Base-by-base conservation (phyloP, 257 asterid genomes). In the Solanum verrucosum region DNA sequence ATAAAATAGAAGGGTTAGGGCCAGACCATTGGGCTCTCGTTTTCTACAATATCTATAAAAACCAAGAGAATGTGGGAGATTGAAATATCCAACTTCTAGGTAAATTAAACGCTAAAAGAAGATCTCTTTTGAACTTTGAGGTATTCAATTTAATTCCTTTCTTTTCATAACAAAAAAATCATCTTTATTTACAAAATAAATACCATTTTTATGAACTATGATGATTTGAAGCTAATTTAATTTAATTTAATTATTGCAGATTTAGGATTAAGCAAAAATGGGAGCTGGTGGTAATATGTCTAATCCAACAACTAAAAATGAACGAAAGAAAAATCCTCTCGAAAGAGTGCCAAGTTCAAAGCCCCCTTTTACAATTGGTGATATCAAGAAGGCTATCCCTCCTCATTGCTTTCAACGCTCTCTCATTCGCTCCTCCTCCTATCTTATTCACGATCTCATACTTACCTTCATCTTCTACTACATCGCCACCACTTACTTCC, bases 351-450 rank as follows among this genome's bases (percentile, higher is more conserved):
- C 88, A 49, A 13, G 25, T 71, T 67, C 88, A 4, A 87, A 87
- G 38, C 88, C 88, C 6, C 88, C 86, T 5, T 87, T 87, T 83
- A 75, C 88, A 0, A 1, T 87, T 60, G 14, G 44, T 38, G 88
- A 87, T 29, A 38, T 87, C 46, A 87, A 87, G 74, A 86, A 75
- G 49, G 77, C 60, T 38, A 87, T 87, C 60, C 88, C 88, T 34
- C 63, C 88, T 10, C 88, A 87, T 10, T 87, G 88, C 78, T 72
- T 72, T 34, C 14, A 33, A 1, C 42, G 44, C 0, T 33, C 44
- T 33, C 44, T 72, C 44, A 1, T 72, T 16, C 79, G 79, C 2
- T 72, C 79, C 7, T 72, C 11, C n/a, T 72, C 44, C 79, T 72
- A 72, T 33, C 40, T 72, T 33, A 1, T 31, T 72, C 14, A 33